phyloP scores from a whole-genome alignment of 306 rosid genomes.

The Trichosanthes cucumerina region DNA sequence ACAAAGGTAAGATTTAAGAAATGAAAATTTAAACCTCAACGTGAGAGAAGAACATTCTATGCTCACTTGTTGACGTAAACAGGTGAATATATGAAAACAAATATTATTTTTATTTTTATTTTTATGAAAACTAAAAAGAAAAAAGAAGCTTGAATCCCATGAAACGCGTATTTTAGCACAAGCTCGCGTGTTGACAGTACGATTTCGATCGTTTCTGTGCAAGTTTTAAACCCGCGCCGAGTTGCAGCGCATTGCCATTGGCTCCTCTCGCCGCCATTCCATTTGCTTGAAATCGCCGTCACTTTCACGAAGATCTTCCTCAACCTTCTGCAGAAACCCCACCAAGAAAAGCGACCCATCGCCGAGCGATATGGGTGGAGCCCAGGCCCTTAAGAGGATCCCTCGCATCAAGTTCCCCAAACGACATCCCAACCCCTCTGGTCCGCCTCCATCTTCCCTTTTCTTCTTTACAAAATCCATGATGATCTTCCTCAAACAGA shows the following conservation, averaged over 20 bases:
- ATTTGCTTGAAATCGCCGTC: constrained; percentile 5
- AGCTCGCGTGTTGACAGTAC: background rate
- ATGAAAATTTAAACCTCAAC: no score
- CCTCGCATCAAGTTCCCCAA: constrained; percentile 80
- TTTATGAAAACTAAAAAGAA: no score
- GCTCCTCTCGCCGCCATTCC: background rate
- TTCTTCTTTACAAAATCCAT: background rate
- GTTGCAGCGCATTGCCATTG: background rate
- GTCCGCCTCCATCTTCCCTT: background rate
- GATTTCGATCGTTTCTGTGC: no score
- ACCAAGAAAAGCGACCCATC: background rate
- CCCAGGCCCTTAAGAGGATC: constrained; percentile 46
- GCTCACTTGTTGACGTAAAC: no score
- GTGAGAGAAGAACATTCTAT: no score
- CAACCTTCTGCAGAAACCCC: background rate
- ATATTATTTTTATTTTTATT: no score
- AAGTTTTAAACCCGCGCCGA: background rate
- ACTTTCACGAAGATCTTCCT: background rate
- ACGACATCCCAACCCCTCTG: constrained; percentile 37
- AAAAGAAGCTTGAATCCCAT: background rate
- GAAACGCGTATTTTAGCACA: background rate
- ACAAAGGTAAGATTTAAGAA: no score
- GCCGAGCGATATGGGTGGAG: constrained; percentile 31
- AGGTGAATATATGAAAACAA: no score
- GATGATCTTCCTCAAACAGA: background rate